phyloP scores from a whole-genome alignment of 192 early-diverging fungal species.

The Phlyctochytrium arcticum region DNA sequence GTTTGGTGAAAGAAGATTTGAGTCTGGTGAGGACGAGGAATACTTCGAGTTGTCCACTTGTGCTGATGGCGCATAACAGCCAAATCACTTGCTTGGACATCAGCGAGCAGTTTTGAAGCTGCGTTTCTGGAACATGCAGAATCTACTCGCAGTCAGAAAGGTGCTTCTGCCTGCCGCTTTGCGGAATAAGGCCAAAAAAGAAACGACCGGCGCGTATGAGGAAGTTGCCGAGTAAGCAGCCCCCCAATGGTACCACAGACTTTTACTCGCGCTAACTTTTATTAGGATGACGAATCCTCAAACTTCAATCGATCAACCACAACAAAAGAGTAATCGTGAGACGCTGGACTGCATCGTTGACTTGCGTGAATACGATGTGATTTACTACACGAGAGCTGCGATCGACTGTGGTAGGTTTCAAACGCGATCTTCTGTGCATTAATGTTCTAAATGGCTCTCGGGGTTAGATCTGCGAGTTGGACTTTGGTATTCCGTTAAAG shows the following conservation, averaged over 20 bases:
- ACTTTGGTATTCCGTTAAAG: slow-evolving; percentile 83
- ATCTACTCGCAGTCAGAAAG: slow-evolving; percentile 73
- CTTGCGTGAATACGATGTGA: slow-evolving; percentile 96
- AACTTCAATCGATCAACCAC: slow-evolving; percentile 7
- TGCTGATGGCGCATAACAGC: too few species aligned
- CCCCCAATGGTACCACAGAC: neutral
- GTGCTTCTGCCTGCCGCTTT: slow-evolving; percentile 63
- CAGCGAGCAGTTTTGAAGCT: slow-evolving; percentile 72
- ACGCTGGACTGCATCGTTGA: slow-evolving; percentile 73
- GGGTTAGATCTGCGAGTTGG: slow-evolving; percentile 86
- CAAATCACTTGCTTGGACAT: slow-evolving; percentile 83
- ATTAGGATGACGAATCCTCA: slow-evolving; percentile 31
- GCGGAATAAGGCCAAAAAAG: slow-evolving; percentile 69
- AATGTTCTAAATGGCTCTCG: neutral
- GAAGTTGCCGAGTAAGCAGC: slow-evolving; percentile 54
- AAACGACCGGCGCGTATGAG: slow-evolving; percentile 58
- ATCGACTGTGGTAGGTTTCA: slow-evolving; percentile 75
- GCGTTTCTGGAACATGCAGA: slow-evolving; percentile 75
- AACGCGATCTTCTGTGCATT: slow-evolving; percentile 3
- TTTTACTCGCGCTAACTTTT: neutral
- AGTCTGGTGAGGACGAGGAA: slow-evolving; percentile 65
- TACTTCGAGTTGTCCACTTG: too few species aligned
- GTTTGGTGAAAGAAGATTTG: slow-evolving; percentile 79
- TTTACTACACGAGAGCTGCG: slow-evolving; percentile 90
- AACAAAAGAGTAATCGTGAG: slow-evolving; percentile 40